Evolutionary conservation across 1,284 basidiomycete genomes (phyloP).

Genomic region (Pisolithus thermaeus): DNA sequence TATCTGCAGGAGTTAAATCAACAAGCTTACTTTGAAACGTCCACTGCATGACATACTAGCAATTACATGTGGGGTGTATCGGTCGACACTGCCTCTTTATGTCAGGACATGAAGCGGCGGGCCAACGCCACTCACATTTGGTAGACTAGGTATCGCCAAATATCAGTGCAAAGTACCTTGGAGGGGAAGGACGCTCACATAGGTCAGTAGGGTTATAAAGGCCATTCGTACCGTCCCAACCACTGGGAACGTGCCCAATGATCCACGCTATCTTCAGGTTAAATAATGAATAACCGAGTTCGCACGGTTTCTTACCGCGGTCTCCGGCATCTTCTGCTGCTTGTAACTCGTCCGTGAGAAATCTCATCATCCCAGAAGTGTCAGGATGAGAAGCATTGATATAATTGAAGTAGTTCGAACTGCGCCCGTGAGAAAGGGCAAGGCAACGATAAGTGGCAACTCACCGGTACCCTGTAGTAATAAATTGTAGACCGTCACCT

Average conservation of each 20-base stretch:
- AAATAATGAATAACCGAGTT: constrained; percentile 3
- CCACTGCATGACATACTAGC: constrained; percentile 46
- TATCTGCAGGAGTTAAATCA: constrained; percentile 34
- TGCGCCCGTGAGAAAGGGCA: constrained; percentile 17
- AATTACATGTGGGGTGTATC: constrained; percentile 76
- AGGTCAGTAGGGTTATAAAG: constrained; percentile 58
- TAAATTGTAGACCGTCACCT: neutral
- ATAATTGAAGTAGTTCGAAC: constrained; percentile 70
- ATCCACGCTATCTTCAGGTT: constrained; percentile 57
- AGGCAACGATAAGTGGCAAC: constrained; percentile 1
- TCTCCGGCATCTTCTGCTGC: constrained; percentile 68
- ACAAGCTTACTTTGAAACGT: constrained; percentile 4
- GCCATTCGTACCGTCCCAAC: constrained; percentile 71
- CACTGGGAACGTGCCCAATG: constrained; percentile 70
- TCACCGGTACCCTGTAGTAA: constrained; percentile 17
- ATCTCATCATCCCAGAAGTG: constrained; percentile 69
- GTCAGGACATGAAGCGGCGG: neutral
- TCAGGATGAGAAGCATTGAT: constrained; percentile 72
- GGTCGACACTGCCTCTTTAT: constrained; percentile 54
- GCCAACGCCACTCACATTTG: constrained; percentile 48
- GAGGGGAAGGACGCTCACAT: constrained; percentile 42
- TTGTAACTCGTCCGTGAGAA: constrained; percentile 78
- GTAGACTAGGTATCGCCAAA: constrained; percentile 44
- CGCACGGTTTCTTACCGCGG: constrained; percentile 38
- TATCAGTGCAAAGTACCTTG: constrained; percentile 1